Evolutionary conservation across 2,329 filamentous ascomycete genomes (phyloP).

Genomic region (Epichloe uncinata): DNA sequence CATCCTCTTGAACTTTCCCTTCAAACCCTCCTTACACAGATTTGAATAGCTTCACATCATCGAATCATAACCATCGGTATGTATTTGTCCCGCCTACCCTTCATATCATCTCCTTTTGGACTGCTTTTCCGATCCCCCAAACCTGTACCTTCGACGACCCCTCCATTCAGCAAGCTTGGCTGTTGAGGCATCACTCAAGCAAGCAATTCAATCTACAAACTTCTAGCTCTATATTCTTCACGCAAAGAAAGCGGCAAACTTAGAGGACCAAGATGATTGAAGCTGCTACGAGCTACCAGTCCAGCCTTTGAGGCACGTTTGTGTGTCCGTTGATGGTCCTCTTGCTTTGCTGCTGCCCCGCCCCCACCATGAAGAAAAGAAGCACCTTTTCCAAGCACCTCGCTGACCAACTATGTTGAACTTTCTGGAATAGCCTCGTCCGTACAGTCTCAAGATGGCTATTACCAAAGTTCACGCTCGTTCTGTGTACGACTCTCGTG

Average conservation of each 20-base stretch:
- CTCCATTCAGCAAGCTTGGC: not conserved
- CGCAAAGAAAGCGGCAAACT: not conserved
- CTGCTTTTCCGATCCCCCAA: not conserved
- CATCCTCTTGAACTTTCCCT: not conserved
- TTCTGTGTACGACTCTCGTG: slow-evolving; percentile 96
- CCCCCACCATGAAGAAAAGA: slow-evolving; percentile 3
- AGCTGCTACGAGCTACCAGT: not conserved
- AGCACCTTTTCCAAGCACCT: not conserved
- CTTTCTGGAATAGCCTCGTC: not conserved
- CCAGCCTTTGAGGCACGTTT: not conserved
- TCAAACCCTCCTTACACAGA: not conserved
- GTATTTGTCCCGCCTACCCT: not conserved
- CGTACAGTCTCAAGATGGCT: slow-evolving; percentile 52
- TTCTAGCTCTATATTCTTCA: not conserved
- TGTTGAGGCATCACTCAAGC: slow-evolving; percentile 1
- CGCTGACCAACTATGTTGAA: slow-evolving; percentile 1
- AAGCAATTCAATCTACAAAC: not conserved
- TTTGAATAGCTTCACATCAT: not conserved
- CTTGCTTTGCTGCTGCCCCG: slow-evolving; percentile 2
- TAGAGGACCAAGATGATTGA: not conserved
- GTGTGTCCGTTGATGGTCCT: not conserved
- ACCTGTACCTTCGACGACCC: not conserved
- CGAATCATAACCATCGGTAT: not conserved
- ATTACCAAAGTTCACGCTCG: slow-evolving; percentile 85
- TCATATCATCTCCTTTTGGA: not conserved